A percentile compares a stretch with the other conserved stretches of the same genome.
phyloP scores from a whole-genome alignment of 768 basidiomycete genomes.

The Trametes meyenii region DNA sequence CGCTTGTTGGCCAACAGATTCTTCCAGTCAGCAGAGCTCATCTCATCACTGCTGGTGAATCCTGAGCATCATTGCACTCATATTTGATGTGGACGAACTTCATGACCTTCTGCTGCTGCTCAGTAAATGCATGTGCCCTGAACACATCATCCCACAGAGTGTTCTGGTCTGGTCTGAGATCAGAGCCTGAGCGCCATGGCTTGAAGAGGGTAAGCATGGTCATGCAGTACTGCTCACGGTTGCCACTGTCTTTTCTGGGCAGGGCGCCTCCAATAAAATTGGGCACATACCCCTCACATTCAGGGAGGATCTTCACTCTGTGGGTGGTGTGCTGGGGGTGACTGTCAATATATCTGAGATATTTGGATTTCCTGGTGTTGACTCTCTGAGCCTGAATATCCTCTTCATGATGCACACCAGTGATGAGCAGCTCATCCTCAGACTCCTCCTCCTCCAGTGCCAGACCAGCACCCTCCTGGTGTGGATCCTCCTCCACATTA shows the following conservation, averaged over 20 bases:
- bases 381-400: not conserved
- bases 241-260: conserved; percentile 36
- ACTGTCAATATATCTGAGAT: not conserved
- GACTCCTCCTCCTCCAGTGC: no score
- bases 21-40: no score
- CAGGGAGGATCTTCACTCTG: not conserved
- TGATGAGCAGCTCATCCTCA: no score
- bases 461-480: no score
- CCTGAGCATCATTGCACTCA: conserved; percentile 16
- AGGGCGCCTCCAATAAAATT: conserved; percentile 37
- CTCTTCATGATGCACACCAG: not conserved
- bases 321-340: not conserved
- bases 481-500: no score
- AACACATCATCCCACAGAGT: conserved; percentile 12
- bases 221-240: conserved; percentile 37
- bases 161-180: conserved; percentile 28
- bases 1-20: no score
- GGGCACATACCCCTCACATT: conserved; percentile 22
- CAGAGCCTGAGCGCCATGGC: conserved; percentile 36
- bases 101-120: conserved; percentile 2
- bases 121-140: not conserved
- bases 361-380: no score
- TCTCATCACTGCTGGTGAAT: no score
- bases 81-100: conserved; percentile 7
- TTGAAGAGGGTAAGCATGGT: conserved; percentile 40